phyloP scores from a whole-genome alignment of 805 yeast genomes.

The Saccharomycopsis sp. region DNA sequence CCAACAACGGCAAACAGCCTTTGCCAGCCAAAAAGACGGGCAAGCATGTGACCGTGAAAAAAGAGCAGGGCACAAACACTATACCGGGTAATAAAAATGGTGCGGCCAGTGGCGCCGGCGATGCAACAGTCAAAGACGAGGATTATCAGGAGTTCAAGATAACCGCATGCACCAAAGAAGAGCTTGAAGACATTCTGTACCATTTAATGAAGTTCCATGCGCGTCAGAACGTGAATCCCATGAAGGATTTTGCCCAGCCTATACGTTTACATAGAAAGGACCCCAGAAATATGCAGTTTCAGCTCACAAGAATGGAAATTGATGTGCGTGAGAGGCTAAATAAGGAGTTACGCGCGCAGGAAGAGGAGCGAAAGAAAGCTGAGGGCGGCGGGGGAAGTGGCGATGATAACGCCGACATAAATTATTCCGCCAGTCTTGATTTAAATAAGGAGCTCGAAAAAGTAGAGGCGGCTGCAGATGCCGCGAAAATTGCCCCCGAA shows the following conservation, averaged over 20 bases:
- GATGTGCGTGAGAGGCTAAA: conserved; percentile 42
- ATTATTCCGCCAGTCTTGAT: neutral
- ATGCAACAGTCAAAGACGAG: neutral
- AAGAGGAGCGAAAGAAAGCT: conserved; percentile 20
- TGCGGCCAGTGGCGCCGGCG: neutral
- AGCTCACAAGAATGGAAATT: conserved; percentile 69
- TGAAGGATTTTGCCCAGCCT: conserved; percentile 67
- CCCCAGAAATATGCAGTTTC: conserved; percentile 85
- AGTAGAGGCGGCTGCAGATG: conserved; percentile 22
- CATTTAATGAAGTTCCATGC: conserved; percentile 80
- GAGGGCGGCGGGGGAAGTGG: conserved; percentile 22
- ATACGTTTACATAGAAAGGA: conserved; percentile 88
- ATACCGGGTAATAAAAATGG: conserved; percentile 1
- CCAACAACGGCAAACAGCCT: neutral
- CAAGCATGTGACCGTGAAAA: neutral
- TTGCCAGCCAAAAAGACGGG: neutral
- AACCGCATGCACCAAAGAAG: conserved; percentile 66
- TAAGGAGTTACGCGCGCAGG: conserved; percentile 28
- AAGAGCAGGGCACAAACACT: neutral
- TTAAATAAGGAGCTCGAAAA: conserved; percentile 17
- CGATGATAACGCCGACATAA: neutral
- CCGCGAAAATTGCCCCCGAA: conserved; percentile 6
- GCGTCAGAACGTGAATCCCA: conserved; percentile 64
- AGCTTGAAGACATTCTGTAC: conserved; percentile 63
- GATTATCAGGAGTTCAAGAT: conserved; percentile 39